Conservation (phyloP, 129 eudicot species). For the Helichrysum umbraculigerum region DNA sequence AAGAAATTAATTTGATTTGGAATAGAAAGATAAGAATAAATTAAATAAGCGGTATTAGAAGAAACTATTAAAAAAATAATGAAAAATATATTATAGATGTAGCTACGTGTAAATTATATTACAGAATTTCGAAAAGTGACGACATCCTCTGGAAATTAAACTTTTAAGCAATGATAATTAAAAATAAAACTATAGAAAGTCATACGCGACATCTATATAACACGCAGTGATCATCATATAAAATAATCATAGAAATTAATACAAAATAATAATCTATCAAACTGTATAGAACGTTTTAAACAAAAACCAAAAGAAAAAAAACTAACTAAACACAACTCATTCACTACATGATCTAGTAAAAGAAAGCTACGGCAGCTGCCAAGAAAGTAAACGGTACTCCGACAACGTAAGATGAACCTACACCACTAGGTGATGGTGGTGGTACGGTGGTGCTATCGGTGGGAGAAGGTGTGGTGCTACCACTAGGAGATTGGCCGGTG, state of each 20-base stretch:
- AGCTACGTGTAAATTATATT: too few relatives aligned
- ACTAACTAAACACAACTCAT: not conserved
- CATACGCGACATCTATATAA: too few relatives aligned
- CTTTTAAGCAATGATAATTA: too few relatives aligned
- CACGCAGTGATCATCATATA: not conserved
- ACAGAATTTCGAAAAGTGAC: not conserved
- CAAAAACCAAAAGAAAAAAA: slow-evolving; percentile 1
- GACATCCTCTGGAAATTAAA: not conserved
- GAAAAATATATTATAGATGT: too few relatives aligned
- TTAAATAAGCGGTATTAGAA: too few relatives aligned
- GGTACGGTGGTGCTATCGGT: slow-evolving; percentile 13
- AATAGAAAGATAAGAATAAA: too few relatives aligned
- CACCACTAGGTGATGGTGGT: slow-evolving; percentile 21
- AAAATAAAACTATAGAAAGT: not conserved
- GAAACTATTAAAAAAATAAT: too few relatives aligned
- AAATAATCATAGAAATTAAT: not conserved
- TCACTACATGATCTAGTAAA: slow-evolving; percentile 24
- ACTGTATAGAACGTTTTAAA: not conserved
- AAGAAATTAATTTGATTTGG: too few relatives aligned
- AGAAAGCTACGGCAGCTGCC: slow-evolving; percentile 40
- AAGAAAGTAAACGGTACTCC: slow-evolving; percentile 39
- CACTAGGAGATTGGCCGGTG: slow-evolving; percentile 13
- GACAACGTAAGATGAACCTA: slow-evolving; percentile 27
- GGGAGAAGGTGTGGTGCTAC: slow-evolving; percentile 15
- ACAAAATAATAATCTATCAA: not conserved